These are phyloP conservation scores for Pachysandra terminalis DNA, from an alignment of 164 flowering plant genomes.

Conservation along the genomic window DNA sequence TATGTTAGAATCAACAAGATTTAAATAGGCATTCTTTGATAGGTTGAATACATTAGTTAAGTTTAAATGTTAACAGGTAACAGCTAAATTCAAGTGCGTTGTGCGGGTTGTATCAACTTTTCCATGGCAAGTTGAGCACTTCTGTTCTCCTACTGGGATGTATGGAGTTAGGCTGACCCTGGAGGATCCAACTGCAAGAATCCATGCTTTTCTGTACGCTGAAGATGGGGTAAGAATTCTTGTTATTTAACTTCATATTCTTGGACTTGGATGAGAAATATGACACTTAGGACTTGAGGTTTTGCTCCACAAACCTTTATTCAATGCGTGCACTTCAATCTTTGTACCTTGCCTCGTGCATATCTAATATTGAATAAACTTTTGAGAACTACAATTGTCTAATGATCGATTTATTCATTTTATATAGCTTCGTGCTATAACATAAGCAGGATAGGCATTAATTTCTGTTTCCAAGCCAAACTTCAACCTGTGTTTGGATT, in stretches of 20 bases:
- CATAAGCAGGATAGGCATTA: too few relatives aligned
- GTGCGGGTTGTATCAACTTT: slow-evolving; percentile 51
- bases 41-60: not conserved
- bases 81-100: slow-evolving; percentile 54
- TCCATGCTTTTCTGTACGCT: slow-evolving; percentile 58
- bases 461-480: too few relatives aligned
- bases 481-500: too few relatives aligned
- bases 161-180: slow-evolving; percentile 66
- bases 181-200: slow-evolving; percentile 86
- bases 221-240: slow-evolving; percentile 69
- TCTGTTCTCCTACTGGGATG: slow-evolving; percentile 36
- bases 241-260: not conserved
- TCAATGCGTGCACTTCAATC: not conserved
- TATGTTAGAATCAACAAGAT: not conserved
- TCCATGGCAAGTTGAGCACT: slow-evolving; percentile 46
- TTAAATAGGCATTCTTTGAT: not conserved
- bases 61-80: slow-evolving; percentile 37
- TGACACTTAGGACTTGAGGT: not conserved
- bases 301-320: not conserved
- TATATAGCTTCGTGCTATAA: too few relatives aligned
- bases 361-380: too few relatives aligned
- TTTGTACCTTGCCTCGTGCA: too few relatives aligned
- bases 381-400: too few relatives aligned
- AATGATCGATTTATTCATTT: too few relatives aligned
- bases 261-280: not conserved